Evolutionary conservation across 2,329 filamentous ascomycete species (phyloP).

Genomic region (Dothistroma septosporum): DNA sequence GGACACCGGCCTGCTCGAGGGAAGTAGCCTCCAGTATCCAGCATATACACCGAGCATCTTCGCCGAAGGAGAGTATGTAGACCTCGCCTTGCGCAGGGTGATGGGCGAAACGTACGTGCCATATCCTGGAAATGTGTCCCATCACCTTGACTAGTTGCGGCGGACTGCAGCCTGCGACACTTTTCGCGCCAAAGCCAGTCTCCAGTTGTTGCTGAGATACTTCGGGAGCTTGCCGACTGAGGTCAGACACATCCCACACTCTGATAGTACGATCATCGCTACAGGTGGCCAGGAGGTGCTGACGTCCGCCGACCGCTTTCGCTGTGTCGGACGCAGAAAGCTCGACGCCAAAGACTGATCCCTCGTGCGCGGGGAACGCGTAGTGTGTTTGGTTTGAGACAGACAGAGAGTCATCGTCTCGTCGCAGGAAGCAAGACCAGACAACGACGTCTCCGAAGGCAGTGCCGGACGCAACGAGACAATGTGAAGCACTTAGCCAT

Average conservation of each 20-base stretch:
- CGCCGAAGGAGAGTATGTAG: conserved; percentile 71
- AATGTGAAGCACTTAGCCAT: conserved; percentile 54
- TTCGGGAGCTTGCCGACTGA: conserved; percentile 24
- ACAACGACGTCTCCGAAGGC: conserved; percentile 91
- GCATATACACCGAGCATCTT: conserved; percentile 71
- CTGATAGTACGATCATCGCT: conserved; percentile 90
- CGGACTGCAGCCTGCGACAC: conserved; percentile 40
- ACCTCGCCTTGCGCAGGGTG: conserved; percentile 28
- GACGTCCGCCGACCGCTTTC: conserved; percentile 39
- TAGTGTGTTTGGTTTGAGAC: conserved; percentile 47
- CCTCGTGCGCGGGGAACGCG: conserved; percentile 70
- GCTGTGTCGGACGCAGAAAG: conserved; percentile 55
- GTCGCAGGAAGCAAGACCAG: conserved; percentile 61
- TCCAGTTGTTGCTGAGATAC: conserved; percentile 34
- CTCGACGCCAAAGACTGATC: conserved; percentile 85
- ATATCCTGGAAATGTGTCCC: conserved; percentile 86
- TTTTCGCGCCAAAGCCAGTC: conserved; percentile 42
- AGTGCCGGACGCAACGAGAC: conserved; percentile 82
- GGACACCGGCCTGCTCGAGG: background rate
- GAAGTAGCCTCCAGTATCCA: conserved; percentile 47
- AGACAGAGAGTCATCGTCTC: conserved; percentile 6
- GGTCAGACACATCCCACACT: conserved; percentile 75
- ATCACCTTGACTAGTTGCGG: conserved; percentile 63
- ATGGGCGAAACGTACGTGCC: conserved; percentile 66
- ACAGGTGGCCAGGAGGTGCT: conserved; percentile 77